Evolutionary conservation across 2,329 filamentous ascomycete genomes (phyloP), one percentile per base, ranked within the genome.

Genomic region (Furcasterigmium sp.): DNA sequence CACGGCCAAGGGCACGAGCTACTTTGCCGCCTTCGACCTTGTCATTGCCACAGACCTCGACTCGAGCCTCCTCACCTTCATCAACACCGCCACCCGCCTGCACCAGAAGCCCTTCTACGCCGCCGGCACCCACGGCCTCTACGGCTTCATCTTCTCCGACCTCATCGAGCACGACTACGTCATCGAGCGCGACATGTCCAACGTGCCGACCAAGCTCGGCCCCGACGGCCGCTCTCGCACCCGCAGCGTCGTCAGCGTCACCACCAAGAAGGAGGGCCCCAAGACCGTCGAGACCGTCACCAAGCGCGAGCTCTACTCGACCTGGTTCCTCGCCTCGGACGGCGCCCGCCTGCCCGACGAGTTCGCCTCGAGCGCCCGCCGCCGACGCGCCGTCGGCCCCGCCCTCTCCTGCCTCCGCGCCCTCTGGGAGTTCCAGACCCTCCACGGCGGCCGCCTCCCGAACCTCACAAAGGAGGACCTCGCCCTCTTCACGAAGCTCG

Each of bases 81-180:
- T 97, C 68, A 96, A 97, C 67, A 87, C 87, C 18, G 85, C 87
- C 21, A 91, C 90, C 32, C 85, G 91, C 37, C 69, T 94, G 29
- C 82, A 85, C 47, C 77, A 80, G 49, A 80, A 82, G 38, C 83
- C 90, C 10, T 96, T 96, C 64, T 98, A 98, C 65, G 89, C 89
- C 9, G 87, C 90, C 28, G 85, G 83, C 40, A 80, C 85, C 3
- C 88, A 96, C 59, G 93, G 93, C 39, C 78, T 95, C 60, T 97
- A 94, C 62, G 93, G 93, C 44, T 98, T 88, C 68, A 86, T 95
- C 52, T 98, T 98, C 62, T 86, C 87, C 45, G 93, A 98, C 62
- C 76, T 98, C 18, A 89, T 95, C 53, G 78, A 84, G 56, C 93
- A 98, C 62, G 84, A 91, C 56, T 98, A 89, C 58, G 81, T 93